phyloP scores from a whole-genome alignment of 768 basidiomycete genomes.

The Auricularia cornea region DNA sequence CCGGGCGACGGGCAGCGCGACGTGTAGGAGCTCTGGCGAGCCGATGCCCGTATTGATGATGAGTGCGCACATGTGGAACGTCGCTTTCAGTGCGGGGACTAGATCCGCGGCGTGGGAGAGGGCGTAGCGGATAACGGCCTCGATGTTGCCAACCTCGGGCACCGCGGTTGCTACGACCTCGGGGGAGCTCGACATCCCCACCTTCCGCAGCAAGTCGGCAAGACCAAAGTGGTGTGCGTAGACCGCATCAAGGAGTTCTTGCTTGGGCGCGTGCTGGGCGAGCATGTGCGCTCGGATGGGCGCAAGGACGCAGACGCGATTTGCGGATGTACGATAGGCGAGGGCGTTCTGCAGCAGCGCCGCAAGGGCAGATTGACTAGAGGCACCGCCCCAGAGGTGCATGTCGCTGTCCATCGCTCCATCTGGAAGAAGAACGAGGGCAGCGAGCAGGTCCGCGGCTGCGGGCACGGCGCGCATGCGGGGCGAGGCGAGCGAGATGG shows the following conservation, averaged over 20 bases:
- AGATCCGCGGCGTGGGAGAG: too few relatives aligned
- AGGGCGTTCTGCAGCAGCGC: conserved; percentile 13
- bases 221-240: background rate
- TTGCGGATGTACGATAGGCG: conserved; percentile 12
- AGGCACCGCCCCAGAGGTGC: conserved; percentile 5
- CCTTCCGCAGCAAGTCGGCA: too few relatives aligned
- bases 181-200: too few relatives aligned
- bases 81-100: too few relatives aligned
- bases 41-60: too few relatives aligned
- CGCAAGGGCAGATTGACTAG: background rate
- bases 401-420: conserved; percentile 11
- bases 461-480: background rate
- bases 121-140: background rate
- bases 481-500: background rate
- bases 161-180: background rate
- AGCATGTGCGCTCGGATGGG: conserved; percentile 16
- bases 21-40: too few relatives aligned
- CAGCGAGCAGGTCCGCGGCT: background rate
- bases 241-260: background rate
- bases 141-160: background rate
- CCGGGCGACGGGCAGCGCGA: too few relatives aligned
- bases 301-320: conserved; percentile 14
- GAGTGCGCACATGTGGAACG: too few relatives aligned
- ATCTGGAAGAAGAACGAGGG: background rate
- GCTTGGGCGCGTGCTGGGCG: conserved; percentile 9